Evolutionary conservation across 1,139 yeast species (phyloP).

Genomic region (Suhomyces yuchorum): DNA sequence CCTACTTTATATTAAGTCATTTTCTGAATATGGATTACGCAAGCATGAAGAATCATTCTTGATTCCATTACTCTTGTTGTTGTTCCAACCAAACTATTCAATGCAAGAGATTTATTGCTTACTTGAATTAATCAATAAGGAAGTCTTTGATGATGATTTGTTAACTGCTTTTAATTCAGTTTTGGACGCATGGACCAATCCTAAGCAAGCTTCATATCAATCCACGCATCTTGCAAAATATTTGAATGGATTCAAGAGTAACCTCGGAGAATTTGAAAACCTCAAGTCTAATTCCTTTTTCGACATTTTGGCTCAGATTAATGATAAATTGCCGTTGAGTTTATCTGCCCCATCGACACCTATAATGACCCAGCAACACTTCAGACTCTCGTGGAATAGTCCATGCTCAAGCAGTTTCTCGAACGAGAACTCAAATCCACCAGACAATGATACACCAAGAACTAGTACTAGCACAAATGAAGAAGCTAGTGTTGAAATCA

Average conservation of each 20-base stretch:
- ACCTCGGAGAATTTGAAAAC: conserved; percentile 36
- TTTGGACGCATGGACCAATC: conserved; percentile 33
- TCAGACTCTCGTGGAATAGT: conserved; percentile 9
- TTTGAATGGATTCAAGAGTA: conserved; percentile 25
- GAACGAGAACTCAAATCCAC: conserved; percentile 6
- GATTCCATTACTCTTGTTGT: conserved; percentile 39
- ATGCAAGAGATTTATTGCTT: conserved; percentile 33
- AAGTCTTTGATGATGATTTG: conserved; percentile 35
- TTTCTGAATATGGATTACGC: conserved; percentile 40
- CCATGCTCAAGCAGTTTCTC: conserved; percentile 11
- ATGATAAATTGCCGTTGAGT: conserved; percentile 47
- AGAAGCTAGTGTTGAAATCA: conserved; percentile 13
- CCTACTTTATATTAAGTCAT: conserved; percentile 41
- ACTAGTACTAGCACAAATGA: conserved; percentile 12
- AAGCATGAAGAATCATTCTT: conserved; percentile 45
- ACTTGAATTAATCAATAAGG: conserved; percentile 36
- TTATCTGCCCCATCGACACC: conserved; percentile 51
- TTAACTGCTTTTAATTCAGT: conserved; percentile 28
- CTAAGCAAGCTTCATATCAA: conserved; percentile 16
- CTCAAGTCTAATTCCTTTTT: conserved; percentile 35
- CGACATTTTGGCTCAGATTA: conserved; percentile 40
- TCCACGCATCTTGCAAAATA: conserved; percentile 24
- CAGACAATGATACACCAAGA: conserved; percentile 12
- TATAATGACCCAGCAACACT: conserved; percentile 26
- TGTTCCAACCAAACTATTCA: conserved; percentile 30